Base-by-base conservation (phyloP, 2,329 filamentous ascomycete genomes). In the Exophiala sideris region DNA sequence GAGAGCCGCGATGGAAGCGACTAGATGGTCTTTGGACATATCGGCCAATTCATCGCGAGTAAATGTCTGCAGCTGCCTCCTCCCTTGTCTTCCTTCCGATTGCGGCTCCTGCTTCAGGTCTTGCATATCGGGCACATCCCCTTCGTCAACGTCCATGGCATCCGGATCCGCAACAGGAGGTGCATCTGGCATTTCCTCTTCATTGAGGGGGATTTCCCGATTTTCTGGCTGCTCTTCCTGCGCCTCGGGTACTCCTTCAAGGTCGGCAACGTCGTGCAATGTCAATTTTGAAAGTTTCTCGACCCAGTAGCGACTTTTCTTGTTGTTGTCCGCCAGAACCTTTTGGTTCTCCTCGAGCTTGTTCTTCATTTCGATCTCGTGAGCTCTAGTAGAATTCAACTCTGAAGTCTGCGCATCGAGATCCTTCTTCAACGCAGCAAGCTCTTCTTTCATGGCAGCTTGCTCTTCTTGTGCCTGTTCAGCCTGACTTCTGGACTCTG, bases 301-400 rank as follows among this genome's bases (percentile, higher is more conserved):
- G 50, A 91, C 78, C 91, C 91, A 97, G 74, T 96, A 89, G 35
- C 79, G 81, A 38, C 88, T 80, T 56, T 88, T 85, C 72, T 89
- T 91, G 69, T 95, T 85, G 71, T 95, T 96, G 67, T 97, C 92
- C 0, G 76, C 72, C 11, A 97, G 80, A 8, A 86, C 83, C 73
- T 99, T 99, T 62, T 96, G 88, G 69, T 92, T 94, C 68, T 97
- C 92, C 67, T 97, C 94, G 1, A 99, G 85, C 74, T 95, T 95
- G 73, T 97, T 97, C 59, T 89, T 88, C 91, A 97, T 96, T 72
- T 99, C 94, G 57, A 99, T 96, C 71, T 99, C 94, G 2, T 87
- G 78, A 0, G 90, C 91, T 8, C 92, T 84, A 0, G 88, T 95
- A 66, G 90, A 87, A 67, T 97, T 96, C 52, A 97, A 79, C 68